Percentiles rank a stretch among this genome's conserved stretches.
These are phyloP conservation scores for Fraxinus floribunda DNA, from an alignment of 305 asterid species.

Conservation along the genomic window DNA sequence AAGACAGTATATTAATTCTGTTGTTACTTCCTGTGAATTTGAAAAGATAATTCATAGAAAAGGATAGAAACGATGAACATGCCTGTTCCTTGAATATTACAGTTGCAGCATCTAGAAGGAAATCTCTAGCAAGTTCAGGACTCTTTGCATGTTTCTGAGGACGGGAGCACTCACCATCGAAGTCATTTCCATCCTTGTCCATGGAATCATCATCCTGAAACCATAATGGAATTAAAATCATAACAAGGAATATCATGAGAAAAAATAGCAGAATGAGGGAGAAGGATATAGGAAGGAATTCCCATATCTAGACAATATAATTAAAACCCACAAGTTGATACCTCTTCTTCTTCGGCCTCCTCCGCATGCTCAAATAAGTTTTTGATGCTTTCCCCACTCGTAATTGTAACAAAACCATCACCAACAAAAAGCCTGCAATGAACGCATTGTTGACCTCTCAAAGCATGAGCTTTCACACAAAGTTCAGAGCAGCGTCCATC, in stretches of 20 bases:
- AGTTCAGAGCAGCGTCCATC: conserved; percentile 92
- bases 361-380: conserved; percentile 97
- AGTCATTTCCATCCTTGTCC: conserved; percentile 95
- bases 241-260: conserved; percentile 2
- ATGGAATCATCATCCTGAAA: conserved; percentile 93
- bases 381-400: conserved; percentile 71
- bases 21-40: neutral
- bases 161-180: conserved; percentile 91
- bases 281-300: conserved; percentile 1
- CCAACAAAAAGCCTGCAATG: conserved; percentile 96
- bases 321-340: conserved; percentile 25
- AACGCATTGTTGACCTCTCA: conserved; percentile 85
- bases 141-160: conserved; percentile 99
- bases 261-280: conserved; percentile 13
- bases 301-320: neutral
- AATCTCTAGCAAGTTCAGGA: conserved; percentile 99
- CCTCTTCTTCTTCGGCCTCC: conserved; percentile 99
- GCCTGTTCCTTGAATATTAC: conserved; percentile 98
- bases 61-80: conserved; percentile 30
- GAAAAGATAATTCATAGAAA: neutral
- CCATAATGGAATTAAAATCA: conserved; percentile 10
- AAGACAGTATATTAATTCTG: neutral
- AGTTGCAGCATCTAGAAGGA: conserved; percentile 98
- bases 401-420: conserved; percentile 78
- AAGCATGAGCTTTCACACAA: conserved; percentile 92